phyloP scores from a whole-genome alignment of 306 rosid species.

The Cucumis sativus region Cucumber_9930_V3 NC_026656.2:8675501-8676000 shows the following conservation, averaged over 20 bases:
- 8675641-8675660: constrained; percentile 1
- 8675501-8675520: too few relatives aligned
- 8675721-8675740: constrained; percentile 91
- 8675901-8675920: constrained; percentile 7
- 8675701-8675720: constrained; percentile 91
- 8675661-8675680: constrained; percentile 3
- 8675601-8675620: background rate
- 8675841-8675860: constrained; percentile 10
- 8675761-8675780: constrained; percentile 98
- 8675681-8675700: constrained; percentile 94
- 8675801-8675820: constrained; percentile 66
- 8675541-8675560: background rate
- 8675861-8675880: background rate
- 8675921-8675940: constrained; percentile 87
- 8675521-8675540: background rate
- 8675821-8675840: constrained; percentile 6
- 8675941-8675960: constrained; percentile 83
- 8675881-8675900: background rate
- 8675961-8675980: constrained; percentile 65
- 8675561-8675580: background rate
- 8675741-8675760: constrained; percentile 90
- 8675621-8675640: background rate
- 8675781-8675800: constrained; percentile 97
- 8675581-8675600: background rate
- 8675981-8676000: constrained; percentile 97